A percentile compares a stretch with the other conserved stretches of the same genome.
These are phyloP conservation scores for Eucommia ulmoides DNA, from an alignment of 257 asterid genomes.

Conservation along the genomic window DNA sequence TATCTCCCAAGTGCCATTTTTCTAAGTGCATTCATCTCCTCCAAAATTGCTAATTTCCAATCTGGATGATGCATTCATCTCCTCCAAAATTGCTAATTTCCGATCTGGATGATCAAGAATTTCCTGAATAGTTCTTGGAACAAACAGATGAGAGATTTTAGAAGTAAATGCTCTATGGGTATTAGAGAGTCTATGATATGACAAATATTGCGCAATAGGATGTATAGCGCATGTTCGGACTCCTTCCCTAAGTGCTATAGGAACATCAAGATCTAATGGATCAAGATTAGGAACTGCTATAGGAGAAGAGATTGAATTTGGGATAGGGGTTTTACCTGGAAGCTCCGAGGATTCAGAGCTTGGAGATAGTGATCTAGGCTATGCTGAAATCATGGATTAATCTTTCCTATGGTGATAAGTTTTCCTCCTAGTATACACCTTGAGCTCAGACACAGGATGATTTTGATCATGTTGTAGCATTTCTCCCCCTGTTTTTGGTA, in stretches of 20 bases:
- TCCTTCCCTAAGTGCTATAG: neutral
- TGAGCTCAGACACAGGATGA: too few species aligned
- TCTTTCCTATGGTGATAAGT: neutral
- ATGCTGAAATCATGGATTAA: neutral
- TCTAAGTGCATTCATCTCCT: neutral
- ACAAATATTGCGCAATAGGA: neutral
- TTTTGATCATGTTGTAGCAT: neutral
- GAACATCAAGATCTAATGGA: neutral
- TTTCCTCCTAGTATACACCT: neutral
- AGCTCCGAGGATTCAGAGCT: neutral
- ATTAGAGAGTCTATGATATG: neutral
- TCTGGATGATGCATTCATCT: slow-evolving; percentile 1
- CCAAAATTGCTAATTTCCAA: neutral
- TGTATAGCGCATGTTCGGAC: neutral
- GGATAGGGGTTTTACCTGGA: too few species aligned
- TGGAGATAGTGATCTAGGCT: neutral
- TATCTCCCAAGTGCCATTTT: neutral
- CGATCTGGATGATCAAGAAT: neutral
- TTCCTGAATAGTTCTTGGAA: neutral
- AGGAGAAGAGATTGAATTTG: neutral
- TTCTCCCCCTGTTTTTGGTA: neutral
- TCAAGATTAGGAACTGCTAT: neutral
- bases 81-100: neutral
- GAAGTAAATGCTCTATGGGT: neutral
- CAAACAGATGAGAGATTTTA: neutral